Evolutionary conservation across 2,329 filamentous ascomycete species (phyloP).

Genomic region (Beauveria caledonica): DNA sequence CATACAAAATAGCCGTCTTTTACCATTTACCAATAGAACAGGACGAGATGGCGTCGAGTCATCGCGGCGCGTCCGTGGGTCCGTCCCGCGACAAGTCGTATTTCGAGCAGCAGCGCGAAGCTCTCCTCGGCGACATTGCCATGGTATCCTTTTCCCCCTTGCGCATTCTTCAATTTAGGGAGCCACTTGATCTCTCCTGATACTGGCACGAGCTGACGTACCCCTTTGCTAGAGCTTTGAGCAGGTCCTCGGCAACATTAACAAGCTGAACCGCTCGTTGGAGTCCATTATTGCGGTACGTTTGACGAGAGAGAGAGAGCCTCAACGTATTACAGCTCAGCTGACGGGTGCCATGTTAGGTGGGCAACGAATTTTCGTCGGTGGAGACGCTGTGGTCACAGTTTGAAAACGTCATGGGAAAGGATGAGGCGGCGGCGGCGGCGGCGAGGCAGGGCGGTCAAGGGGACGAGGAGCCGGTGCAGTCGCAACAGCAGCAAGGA

Average conservation of each 20-base stretch:
- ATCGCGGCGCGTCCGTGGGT: constrained; percentile 21
- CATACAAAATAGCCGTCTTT: too few species aligned
- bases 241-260: constrained; percentile 89
- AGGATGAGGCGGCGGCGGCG: constrained; percentile 36
- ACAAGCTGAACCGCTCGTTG: constrained; percentile 84
- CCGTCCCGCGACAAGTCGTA: constrained; percentile 43
- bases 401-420: constrained; percentile 93
- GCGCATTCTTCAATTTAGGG: too few species aligned
- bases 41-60: constrained; percentile 25
- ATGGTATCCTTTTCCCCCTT: constrained; percentile 37
- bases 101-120: constrained; percentile 69
- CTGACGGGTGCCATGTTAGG: constrained; percentile 34
- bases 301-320: not conserved
- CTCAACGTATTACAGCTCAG: not conserved
- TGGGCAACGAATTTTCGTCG: constrained; percentile 94
- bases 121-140: constrained; percentile 64
- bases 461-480: constrained; percentile 15
- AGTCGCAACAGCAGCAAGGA: not conserved
- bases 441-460: constrained; percentile 19
- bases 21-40: not conserved
- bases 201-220: too few species aligned
- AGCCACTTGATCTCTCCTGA: too few species aligned
- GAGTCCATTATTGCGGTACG: constrained; percentile 80
- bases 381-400: constrained; percentile 96
- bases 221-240: constrained; percentile 57